Evolutionary conservation across 805 yeast genomes (phyloP).

Genomic region (Metahyphopichia silvanorum): DNA sequence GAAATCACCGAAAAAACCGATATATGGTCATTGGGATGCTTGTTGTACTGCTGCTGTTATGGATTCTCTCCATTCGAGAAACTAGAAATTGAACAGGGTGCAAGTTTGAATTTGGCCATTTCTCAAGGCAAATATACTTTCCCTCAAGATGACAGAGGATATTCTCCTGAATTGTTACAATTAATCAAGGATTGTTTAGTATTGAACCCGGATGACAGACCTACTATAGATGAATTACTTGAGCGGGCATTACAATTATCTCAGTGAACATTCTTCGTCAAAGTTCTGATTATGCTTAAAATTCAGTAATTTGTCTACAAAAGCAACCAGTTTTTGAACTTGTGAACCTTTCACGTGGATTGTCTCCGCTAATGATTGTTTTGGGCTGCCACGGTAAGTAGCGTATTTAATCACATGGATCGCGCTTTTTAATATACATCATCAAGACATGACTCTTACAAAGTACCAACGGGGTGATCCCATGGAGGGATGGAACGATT

Average conservation of each 20-base stretch:
- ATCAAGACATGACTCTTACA: constrained; percentile 23
- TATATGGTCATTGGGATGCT: constrained; percentile 90
- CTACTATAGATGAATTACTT: constrained; percentile 58
- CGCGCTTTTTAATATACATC: background rate
- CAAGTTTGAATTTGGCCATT: constrained; percentile 74
- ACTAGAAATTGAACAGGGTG: constrained; percentile 78
- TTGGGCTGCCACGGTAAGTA: no score
- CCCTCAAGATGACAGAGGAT: constrained; percentile 49
- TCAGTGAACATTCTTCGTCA: background rate
- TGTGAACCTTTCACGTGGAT: no score
- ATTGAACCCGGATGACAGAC: constrained; percentile 60
- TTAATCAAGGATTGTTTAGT: constrained; percentile 60
- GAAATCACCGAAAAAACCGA: constrained; percentile 72
- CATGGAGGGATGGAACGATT: constrained; percentile 62
- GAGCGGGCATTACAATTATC: constrained; percentile 40
- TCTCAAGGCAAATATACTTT: constrained; percentile 59
- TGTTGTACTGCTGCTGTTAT: constrained; percentile 73
- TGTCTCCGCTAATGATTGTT: no score
- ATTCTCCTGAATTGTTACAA: constrained; percentile 52
- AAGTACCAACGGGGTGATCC: constrained; percentile 36
- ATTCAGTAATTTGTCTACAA: no score
- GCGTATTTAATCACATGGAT: constrained; percentile 1
- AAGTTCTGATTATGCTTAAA: no score
- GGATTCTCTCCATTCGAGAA: constrained; percentile 85
- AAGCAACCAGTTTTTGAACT: no score